Conservation (phyloP, 768 basidiomycete species). For the Pleurotus tuber-regium region DNA sequence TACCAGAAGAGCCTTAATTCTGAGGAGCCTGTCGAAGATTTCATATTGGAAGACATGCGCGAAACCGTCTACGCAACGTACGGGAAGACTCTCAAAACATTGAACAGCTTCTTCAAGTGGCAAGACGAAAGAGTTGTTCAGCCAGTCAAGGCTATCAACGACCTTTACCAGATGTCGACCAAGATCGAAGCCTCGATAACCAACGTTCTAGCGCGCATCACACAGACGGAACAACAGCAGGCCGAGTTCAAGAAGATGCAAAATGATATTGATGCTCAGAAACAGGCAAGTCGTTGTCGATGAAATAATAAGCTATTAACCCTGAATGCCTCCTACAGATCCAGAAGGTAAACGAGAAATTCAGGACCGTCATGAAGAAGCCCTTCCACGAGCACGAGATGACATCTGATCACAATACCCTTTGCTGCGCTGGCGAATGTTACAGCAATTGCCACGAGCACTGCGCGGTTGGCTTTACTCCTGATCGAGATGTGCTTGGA, state of each 20-base stretch:
- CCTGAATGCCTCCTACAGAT: background rate
- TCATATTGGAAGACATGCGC: slow-evolving; percentile 11
- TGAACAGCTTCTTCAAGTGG: slow-evolving; percentile 12
- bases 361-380: slow-evolving; percentile 9
- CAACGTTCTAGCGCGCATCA: slow-evolving; percentile 13
- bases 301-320: slow-evolving; percentile 2
- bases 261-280: background rate
- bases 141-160: slow-evolving; percentile 5
- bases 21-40: slow-evolving; percentile 13
- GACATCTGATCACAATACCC: slow-evolving; percentile 11
- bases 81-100: slow-evolving; percentile 14
- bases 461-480: slow-evolving; percentile 12
- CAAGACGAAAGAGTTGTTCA: slow-evolving; percentile 8
- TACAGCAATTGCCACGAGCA: slow-evolving; percentile 14
- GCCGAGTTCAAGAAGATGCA: slow-evolving; percentile 10
- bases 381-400: slow-evolving; percentile 9
- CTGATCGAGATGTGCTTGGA: slow-evolving; percentile 10
- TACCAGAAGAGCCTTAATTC: slow-evolving; percentile 1
- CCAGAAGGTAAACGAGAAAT: slow-evolving; percentile 10
- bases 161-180: slow-evolving; percentile 11
- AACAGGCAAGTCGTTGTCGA: slow-evolving; percentile 6
- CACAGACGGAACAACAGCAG: slow-evolving; percentile 12
- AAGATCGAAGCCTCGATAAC: slow-evolving; percentile 16
- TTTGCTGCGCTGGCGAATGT: slow-evolving; percentile 12
- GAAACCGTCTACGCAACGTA: slow-evolving; percentile 8